phyloP scores from a whole-genome alignment of 352 stramenopile genomes.

The Phytophthora ramorum region DNA sequence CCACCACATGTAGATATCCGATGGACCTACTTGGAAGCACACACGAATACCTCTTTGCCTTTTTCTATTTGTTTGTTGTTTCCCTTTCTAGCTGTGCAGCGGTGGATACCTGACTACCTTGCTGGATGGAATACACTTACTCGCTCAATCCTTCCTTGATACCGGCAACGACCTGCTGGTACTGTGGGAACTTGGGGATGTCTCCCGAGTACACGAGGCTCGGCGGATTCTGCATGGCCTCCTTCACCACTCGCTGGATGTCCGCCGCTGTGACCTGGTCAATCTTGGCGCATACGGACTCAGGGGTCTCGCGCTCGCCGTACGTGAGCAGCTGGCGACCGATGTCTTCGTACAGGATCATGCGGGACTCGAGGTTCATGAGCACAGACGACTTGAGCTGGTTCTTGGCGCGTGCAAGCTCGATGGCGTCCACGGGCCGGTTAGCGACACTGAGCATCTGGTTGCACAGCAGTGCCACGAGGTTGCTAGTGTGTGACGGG shows the following conservation, averaged over 20 bases:
- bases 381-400: conserved; percentile 99
- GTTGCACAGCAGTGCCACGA: conserved; percentile 94
- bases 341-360: conserved; percentile 99
- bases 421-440: conserved; percentile 71
- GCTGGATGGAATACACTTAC: conserved; percentile 26
- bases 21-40: neutral
- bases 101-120: conserved; percentile 6
- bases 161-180: conserved; percentile 81
- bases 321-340: conserved; percentile 98
- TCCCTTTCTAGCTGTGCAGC: neutral
- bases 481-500: conserved; percentile 89
- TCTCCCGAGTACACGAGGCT: conserved; percentile 89
- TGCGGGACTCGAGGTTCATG: conserved; percentile 98
- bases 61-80: conserved; percentile 21
- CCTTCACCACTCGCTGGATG: conserved; percentile 80
- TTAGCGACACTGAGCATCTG: conserved; percentile 93
- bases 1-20: conserved; percentile 5
- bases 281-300: conserved; percentile 89
- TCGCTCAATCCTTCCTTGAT: conserved; percentile 72
- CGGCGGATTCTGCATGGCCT: conserved; percentile 78
- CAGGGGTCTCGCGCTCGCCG: conserved; percentile 91
- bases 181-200: conserved; percentile 78
- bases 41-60: neutral
- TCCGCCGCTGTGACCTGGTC: conserved; percentile 88
- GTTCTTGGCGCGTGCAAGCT: conserved; percentile 97